Base-by-base conservation (phyloP, 2,329 filamentous ascomycete genomes). In the Rosellinia necatrix region DNA sequence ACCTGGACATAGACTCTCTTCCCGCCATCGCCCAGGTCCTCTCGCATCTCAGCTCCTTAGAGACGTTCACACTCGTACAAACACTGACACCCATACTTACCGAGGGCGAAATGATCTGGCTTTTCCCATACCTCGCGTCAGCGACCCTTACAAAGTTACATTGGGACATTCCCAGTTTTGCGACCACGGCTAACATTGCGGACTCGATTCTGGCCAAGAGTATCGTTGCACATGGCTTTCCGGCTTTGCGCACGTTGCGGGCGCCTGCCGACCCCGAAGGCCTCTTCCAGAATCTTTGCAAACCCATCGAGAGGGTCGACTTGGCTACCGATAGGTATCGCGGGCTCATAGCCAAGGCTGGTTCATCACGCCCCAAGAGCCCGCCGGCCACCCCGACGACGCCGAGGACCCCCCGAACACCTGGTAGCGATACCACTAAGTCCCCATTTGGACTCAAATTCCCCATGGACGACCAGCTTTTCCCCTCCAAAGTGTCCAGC, bases 251-350 rank as follows among this genome's bases (percentile, higher is more conserved):
- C 8, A 74, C 68, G 1, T 72, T 92, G 15, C 83, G 89, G 50
- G 78, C 84, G 0, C 89, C 88, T 1, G 84, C 84, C 54, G 89
- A 92, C 61, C 81, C 87, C 1, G 82, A 89, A 4, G 89, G 88
- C 22, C 64, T 82, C 6, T 84, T 92, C 59, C 89, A 92, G 71
- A 73, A 77, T 1, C 78, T 91, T 1, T 92, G 89, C 70, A 81
- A 79, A 38, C 88, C 88, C 0, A 74, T 79, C 3, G 81, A 81
- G 25, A 77, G 78, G 25, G 75, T 83, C 17, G 78, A 84, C 35
- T 73, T 81, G 19, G 76, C 80, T 1, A 72, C 71, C 8, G 81
- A 85, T 59, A 77, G 77, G 19, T 80, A 78, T 66, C 74, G 73
- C 17, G 64, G 63, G 3, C 66, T 68, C 9, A 66, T 70, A 13